Evolutionary conservation across 2,329 filamentous ascomycete genomes (phyloP).

Genomic region (Domatiomyces globalis): DNA sequence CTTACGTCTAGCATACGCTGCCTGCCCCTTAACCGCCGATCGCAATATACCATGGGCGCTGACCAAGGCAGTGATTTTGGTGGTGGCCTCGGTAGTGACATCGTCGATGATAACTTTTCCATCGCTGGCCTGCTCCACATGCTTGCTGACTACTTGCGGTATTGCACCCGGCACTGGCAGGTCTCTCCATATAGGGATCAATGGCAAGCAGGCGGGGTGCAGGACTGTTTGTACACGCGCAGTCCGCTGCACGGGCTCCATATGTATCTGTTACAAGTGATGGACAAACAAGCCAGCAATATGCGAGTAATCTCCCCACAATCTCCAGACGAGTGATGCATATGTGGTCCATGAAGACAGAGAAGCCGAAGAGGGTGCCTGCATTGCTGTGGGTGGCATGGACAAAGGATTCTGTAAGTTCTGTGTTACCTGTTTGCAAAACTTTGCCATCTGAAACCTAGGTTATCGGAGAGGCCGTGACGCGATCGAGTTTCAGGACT

Average conservation of each 20-base stretch:
- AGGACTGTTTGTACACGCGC: neutral
- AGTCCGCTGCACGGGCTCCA: neutral
- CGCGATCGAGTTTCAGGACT: neutral
- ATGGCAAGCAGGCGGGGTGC: neutral
- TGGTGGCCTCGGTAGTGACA: neutral
- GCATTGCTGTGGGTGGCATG: too few relatives aligned
- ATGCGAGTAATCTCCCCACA: too few relatives aligned
- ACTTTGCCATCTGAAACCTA: neutral
- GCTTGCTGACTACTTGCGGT: neutral
- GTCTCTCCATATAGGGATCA: neutral
- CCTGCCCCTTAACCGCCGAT: too few relatives aligned
- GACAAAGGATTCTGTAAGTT: neutral
- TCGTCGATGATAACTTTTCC: neutral
- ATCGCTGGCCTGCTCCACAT: neutral
- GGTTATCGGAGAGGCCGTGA: neutral
- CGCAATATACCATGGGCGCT: neutral
- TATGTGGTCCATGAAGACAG: too few relatives aligned
- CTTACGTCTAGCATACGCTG: too few relatives aligned
- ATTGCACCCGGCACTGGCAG: neutral
- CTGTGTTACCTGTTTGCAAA: neutral
- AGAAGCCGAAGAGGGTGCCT: too few relatives aligned
- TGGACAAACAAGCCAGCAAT: too few relatives aligned
- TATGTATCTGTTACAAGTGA: neutral
- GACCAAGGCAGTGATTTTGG: neutral
- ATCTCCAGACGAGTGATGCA: too few relatives aligned